Percentiles rank a stretch among this genome's conserved stretches.
phyloP scores from a whole-genome alignment of 208 protist genomes.

The Crithidia sp. region DNA sequence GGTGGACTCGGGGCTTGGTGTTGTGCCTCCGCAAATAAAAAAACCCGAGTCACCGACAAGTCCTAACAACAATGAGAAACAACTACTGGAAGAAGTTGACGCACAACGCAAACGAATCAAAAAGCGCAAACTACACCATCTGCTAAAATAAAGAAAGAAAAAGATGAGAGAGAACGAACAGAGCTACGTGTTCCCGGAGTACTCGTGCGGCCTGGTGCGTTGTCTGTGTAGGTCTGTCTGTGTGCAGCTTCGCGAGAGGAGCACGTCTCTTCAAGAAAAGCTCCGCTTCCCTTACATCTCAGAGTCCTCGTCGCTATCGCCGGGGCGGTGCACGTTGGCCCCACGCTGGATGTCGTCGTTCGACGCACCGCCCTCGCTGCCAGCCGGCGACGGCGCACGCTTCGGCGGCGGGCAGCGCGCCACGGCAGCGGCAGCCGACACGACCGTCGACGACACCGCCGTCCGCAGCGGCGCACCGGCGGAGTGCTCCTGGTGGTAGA shows the following conservation, averaged over 20 bases:
- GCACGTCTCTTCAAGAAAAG: background rate
- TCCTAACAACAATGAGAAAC: too few relatives aligned
- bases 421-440: conserved; percentile 5
- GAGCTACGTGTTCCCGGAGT: background rate
- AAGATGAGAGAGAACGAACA: background rate
- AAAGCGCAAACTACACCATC: background rate
- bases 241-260: too few relatives aligned
- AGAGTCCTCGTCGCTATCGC: conserved; percentile 26
- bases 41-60: too few relatives aligned
- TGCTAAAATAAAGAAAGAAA: background rate
- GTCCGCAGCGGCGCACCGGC: conserved; percentile 17
- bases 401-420: conserved; percentile 3
- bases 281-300: background rate
- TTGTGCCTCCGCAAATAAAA: background rate
- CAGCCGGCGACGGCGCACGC: background rate
- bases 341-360: conserved; percentile 1
- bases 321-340: background rate
- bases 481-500: conserved; percentile 48
- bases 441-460: conserved; percentile 14
- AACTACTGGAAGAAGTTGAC: too few relatives aligned
- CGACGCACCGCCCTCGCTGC: conserved; percentile 5
- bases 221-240: too few relatives aligned
- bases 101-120: background rate
- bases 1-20: background rate
- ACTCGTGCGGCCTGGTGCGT: too few relatives aligned